phyloP scores from a whole-genome alignment of 2,329 filamentous ascomycete genomes.

The Xylaria hypoxylon region DNA sequence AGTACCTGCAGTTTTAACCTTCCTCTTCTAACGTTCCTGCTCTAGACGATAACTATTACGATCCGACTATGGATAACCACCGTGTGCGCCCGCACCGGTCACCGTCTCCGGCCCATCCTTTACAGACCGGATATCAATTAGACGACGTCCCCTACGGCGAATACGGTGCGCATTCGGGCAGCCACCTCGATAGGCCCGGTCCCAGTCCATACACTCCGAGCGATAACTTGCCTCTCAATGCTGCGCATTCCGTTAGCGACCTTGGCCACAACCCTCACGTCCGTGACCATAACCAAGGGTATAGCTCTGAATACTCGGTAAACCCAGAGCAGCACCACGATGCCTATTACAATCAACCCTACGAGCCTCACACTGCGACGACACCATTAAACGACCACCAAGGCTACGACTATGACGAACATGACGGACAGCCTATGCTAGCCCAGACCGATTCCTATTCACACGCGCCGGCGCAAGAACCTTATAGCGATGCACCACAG shows the following conservation, averaged over 20 bases:
- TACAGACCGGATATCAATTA: constrained; percentile 81
- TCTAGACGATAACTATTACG: constrained; percentile 69
- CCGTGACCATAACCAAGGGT: constrained; percentile 57
- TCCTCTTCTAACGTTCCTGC: constrained; percentile 25
- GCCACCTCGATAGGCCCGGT: constrained; percentile 76
- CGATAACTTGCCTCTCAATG: constrained; percentile 84
- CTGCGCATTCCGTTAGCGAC: constrained; percentile 72
- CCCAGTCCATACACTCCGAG: constrained; percentile 69
- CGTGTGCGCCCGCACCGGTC: constrained; percentile 66
- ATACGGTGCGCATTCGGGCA: constrained; percentile 51
- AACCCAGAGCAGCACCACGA: constrained; percentile 90
- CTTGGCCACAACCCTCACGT: constrained; percentile 61
- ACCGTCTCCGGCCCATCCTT: constrained; percentile 80
- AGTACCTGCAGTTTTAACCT: not conserved
- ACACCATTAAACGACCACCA: constrained; percentile 69
- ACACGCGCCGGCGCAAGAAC: constrained; percentile 53
- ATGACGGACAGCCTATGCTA: constrained; percentile 82
- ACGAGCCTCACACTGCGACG: constrained; percentile 73
- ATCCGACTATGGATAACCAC: constrained; percentile 67
- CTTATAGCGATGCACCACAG: constrained; percentile 59
- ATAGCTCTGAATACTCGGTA: constrained; percentile 76
- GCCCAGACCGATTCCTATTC: constrained; percentile 66
- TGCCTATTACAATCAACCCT: constrained; percentile 85
- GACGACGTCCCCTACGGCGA: constrained; percentile 78
- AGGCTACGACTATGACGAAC: constrained; percentile 78